A percentile compares a stretch with the other conserved stretches of the same genome.
These are phyloP conservation scores for Tulasnella sp. DNA, from an alignment of 768 basidiomycete species.

Conservation along the genomic window DNA sequence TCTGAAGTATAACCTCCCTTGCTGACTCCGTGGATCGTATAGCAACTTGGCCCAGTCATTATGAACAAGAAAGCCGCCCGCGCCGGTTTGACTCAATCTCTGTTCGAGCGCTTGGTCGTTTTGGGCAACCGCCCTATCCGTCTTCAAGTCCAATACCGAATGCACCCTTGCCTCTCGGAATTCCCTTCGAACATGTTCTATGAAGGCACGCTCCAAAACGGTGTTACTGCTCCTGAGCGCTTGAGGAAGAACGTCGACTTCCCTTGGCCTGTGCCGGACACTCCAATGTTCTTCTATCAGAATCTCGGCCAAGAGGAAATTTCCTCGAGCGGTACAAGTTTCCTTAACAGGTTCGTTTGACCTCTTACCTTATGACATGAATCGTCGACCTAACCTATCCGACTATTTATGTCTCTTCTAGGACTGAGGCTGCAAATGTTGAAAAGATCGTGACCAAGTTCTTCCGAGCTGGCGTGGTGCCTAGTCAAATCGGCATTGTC, in stretches of 20 bases:
- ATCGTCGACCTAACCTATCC: not conserved
- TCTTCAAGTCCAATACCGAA: constrained; percentile 98
- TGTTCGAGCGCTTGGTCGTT: constrained; percentile 94
- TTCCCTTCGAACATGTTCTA: constrained; percentile 99
- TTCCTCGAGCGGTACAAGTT: constrained; percentile 95
- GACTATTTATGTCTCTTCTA: constrained; percentile 30
- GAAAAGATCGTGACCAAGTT: constrained; percentile 99
- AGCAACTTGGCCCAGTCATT: constrained; percentile 97
- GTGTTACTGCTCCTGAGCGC: constrained; percentile 96
- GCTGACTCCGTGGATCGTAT: constrained; percentile 21
- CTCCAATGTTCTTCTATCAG: constrained; percentile 99
- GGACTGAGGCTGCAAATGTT: constrained; percentile 97
- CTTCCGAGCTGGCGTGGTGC: constrained; percentile 97
- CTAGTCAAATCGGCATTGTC: constrained; percentile 93
- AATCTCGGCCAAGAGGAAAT: constrained; percentile 99
- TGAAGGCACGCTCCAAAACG: constrained; percentile 96
- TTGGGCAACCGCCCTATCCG: constrained; percentile 95
- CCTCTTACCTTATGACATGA: not conserved
- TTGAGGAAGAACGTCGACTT: constrained; percentile 98
- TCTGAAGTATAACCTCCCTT: not conserved
- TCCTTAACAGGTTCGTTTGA: constrained; percentile 71
- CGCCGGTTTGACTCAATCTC: constrained; percentile 95
- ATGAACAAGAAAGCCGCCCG: constrained; percentile 99
- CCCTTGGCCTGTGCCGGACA: constrained; percentile 95
- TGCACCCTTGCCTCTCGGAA: constrained; percentile 98